Percentiles rank a stretch among this genome's conserved stretches.
phyloP scores from a whole-genome alignment of 495 filamentous ascomycete species.

The Symbiotaphrina buchneri region DNA sequence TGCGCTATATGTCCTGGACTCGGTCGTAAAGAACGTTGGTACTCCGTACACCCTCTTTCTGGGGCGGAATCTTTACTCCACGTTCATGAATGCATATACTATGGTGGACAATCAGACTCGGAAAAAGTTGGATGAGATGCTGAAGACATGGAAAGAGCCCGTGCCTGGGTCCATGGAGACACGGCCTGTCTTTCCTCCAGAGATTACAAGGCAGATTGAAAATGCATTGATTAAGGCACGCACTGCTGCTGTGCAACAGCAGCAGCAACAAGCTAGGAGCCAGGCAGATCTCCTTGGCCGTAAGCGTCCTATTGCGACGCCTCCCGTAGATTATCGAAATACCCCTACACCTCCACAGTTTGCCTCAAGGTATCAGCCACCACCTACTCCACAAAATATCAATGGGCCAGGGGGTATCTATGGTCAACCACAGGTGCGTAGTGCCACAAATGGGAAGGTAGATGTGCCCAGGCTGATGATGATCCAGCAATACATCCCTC shows the following conservation, averaged over 20 bases:
- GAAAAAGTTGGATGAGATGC: slow-evolving; percentile 84
- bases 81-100: slow-evolving; percentile 89
- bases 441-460: slow-evolving; percentile 1
- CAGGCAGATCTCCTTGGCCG: slow-evolving; percentile 41
- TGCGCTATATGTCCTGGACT: slow-evolving; percentile 94
- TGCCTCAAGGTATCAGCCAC: slow-evolving; percentile 5
- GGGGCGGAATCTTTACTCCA: slow-evolving; percentile 71
- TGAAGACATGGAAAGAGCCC: slow-evolving; percentile 95
- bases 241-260: slow-evolving; percentile 47
- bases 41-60: slow-evolving; percentile 92
- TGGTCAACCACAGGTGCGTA: slow-evolving; percentile 1
- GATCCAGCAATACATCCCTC: slow-evolving; percentile 1
- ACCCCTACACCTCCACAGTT: slow-evolving; percentile 45
- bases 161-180: slow-evolving; percentile 77
- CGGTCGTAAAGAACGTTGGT: slow-evolving; percentile 94
- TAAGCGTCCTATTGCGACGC: slow-evolving; percentile 25
- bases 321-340: slow-evolving; percentile 29
- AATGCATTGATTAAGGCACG: slow-evolving; percentile 77
- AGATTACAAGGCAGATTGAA: slow-evolving; percentile 74
- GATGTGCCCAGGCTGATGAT: not conserved
- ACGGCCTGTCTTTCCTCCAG: slow-evolving; percentile 68
- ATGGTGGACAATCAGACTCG: slow-evolving; percentile 64
- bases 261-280: slow-evolving; percentile 38
- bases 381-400: slow-evolving; percentile 6
- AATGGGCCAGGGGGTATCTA: slow-evolving; percentile 1